A percentile compares a stretch with the other conserved stretches of the same genome.
phyloP scores from a whole-genome alignment of 1,139 yeast species.

The Saccharomyces hybrid region DNA sequence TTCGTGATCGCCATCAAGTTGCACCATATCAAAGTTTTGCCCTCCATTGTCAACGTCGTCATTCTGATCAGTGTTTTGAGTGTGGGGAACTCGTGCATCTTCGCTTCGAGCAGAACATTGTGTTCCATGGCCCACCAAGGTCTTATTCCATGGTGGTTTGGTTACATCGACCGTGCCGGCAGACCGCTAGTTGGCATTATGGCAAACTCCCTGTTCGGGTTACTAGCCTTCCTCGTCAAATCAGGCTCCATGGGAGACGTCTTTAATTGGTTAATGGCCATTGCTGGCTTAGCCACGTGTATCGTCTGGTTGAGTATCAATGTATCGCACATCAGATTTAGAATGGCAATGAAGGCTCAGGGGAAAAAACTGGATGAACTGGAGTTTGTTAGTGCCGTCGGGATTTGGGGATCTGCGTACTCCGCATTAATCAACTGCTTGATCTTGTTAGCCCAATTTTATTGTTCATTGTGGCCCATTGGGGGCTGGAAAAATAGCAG shows the following conservation, averaged over 20 bases:
- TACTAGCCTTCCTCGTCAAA: slow-evolving; percentile 69
- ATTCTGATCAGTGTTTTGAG: slow-evolving; percentile 61
- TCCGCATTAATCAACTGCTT: slow-evolving; percentile 53
- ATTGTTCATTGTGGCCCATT: slow-evolving; percentile 73
- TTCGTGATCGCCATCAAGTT: slow-evolving; percentile 59
- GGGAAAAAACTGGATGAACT: slow-evolving; percentile 61
- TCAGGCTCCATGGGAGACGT: slow-evolving; percentile 54
- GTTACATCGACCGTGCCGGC: slow-evolving; percentile 52
- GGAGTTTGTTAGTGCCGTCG: slow-evolving; percentile 60
- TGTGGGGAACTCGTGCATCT: slow-evolving; percentile 70
- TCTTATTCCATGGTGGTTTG: slow-evolving; percentile 65
- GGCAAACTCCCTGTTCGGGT: slow-evolving; percentile 70
- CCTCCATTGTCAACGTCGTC: slow-evolving; percentile 66
- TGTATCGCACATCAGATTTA: slow-evolving; percentile 67
- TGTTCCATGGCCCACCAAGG: slow-evolving; percentile 77
- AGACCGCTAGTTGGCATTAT: slow-evolving; percentile 53
- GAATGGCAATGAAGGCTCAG: slow-evolving; percentile 61
- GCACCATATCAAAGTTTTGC: slow-evolving; percentile 51
- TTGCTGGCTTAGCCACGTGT: slow-evolving; percentile 75
- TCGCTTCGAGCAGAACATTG: slow-evolving; percentile 74
- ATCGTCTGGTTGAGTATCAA: slow-evolving; percentile 80
- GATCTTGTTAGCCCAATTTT: slow-evolving; percentile 68
- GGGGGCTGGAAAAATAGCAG: slow-evolving; percentile 66
- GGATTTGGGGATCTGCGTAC: slow-evolving; percentile 58
- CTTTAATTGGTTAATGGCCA: slow-evolving; percentile 70